Percentiles rank a stretch among this genome's conserved stretches.
phyloP scores from a whole-genome alignment of 352 stramenopile species.

The Phytophthora chlamydospora region DNA sequence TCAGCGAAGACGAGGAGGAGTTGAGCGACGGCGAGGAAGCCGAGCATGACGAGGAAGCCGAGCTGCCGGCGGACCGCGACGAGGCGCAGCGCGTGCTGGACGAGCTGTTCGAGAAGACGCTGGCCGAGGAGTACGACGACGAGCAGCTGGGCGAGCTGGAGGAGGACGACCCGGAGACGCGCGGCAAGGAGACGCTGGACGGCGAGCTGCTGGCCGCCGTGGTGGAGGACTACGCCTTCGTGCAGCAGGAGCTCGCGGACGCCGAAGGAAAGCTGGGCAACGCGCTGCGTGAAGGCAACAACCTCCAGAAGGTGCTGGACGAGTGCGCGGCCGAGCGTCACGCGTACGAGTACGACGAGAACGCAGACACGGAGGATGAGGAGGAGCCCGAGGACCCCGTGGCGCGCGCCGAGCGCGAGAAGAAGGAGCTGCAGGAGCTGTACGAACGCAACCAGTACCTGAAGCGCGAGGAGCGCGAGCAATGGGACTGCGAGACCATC shows the following conservation, averaged over 20 bases:
- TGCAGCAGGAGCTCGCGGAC: conserved; percentile 76
- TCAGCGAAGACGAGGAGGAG: conserved; percentile 85
- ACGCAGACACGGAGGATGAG: conserved; percentile 48
- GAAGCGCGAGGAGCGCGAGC: conserved; percentile 58
- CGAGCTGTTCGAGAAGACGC: conserved; percentile 86
- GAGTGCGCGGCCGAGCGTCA: conserved; percentile 65
- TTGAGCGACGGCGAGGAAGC: conserved; percentile 38
- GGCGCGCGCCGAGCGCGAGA: conserved; percentile 33
- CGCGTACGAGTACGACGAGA: conserved; percentile 62
- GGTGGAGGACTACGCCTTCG: conserved; percentile 72
- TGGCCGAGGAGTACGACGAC: conserved; percentile 85
- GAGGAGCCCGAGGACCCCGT: conserved; percentile 41
- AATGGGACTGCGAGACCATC: conserved; percentile 98
- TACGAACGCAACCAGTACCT: conserved; percentile 74
- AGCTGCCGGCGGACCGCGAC: conserved; percentile 49
- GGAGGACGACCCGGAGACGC: conserved; percentile 75
- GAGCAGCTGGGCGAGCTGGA: conserved; percentile 81
- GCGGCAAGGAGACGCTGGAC: conserved; percentile 73
- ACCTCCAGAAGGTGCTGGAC: conserved; percentile 74
- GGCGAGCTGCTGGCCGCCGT: conserved; percentile 72
- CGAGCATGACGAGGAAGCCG: conserved; percentile 40
- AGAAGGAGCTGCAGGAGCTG: conserved; percentile 53
- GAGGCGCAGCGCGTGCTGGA: conserved; percentile 89
- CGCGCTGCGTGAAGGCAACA: conserved; percentile 69
- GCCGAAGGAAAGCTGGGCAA: conserved; percentile 84